These are phyloP conservation scores for Astraeus odoratus DNA, from an alignment of 768 basidiomycete species.

Conservation along the genomic window DNA sequence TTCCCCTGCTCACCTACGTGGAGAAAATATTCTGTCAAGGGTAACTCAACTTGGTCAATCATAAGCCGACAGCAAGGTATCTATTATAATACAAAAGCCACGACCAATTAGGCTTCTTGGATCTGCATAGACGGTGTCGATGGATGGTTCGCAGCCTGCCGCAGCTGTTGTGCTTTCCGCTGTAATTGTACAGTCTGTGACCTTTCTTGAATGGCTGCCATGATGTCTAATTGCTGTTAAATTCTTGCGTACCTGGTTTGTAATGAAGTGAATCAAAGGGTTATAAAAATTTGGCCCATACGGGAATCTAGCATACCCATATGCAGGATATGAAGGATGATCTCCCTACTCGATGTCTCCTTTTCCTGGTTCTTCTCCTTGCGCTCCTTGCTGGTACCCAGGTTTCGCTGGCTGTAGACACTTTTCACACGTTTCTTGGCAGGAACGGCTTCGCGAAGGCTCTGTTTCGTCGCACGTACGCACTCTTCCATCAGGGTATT, in stretches of 20 bases:
- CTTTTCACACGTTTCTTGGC: slow-evolving; percentile 89
- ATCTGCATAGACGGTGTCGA: too few species aligned
- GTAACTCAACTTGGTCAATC: too few species aligned
- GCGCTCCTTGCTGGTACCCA: slow-evolving; percentile 91
- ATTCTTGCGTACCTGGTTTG: slow-evolving; percentile 77
- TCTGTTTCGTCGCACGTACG: slow-evolving; percentile 91
- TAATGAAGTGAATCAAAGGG: slow-evolving; percentile 1
- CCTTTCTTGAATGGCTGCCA: slow-evolving; percentile 70
- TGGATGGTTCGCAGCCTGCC: slow-evolving; percentile 26
- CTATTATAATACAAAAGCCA: too few species aligned
- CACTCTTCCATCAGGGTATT: slow-evolving; percentile 91
- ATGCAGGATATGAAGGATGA: slow-evolving; percentile 87
- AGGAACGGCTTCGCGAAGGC: slow-evolving; percentile 62
- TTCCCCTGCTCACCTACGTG: too few species aligned
- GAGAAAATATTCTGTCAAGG: too few species aligned
- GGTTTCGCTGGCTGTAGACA: slow-evolving; percentile 85
- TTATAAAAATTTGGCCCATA: background rate
- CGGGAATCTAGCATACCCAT: slow-evolving; percentile 65
- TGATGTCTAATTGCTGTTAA: slow-evolving; percentile 81
- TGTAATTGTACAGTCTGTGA: slow-evolving; percentile 53
- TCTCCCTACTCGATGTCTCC: slow-evolving; percentile 73
- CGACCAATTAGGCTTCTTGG: too few species aligned
- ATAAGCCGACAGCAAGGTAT: too few species aligned
- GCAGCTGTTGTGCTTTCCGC: slow-evolving; percentile 52
- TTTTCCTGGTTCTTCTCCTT: slow-evolving; percentile 88